Evolutionary conservation across 768 basidiomycete species (phyloP), one percentile per base, ranked within the genome.

Genomic region (Naganishia kalamii): DNA sequence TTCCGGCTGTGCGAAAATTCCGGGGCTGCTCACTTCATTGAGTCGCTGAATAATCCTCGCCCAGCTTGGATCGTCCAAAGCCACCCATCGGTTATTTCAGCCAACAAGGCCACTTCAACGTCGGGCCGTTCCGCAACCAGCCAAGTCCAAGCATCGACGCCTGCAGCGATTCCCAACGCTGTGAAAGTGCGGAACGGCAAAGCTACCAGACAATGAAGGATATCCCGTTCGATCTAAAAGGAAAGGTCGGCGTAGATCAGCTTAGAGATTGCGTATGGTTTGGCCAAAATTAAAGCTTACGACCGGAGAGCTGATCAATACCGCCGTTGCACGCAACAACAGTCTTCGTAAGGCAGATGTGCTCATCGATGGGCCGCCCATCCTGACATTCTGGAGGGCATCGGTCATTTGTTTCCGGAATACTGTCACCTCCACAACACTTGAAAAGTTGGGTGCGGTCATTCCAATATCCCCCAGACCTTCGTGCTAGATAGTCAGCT

Each of bases 91-190:
- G 90, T 80, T 54, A 98, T 84, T 71, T 97, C 92, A 4, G 85
- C 81, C 83, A 97, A 88, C 21, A 97, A 77, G 1, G 86, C 85
- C 51, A 92, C 84, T 77, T 97, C 93, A 12, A 88, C 81, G 50
- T 84, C 83, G 0, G 89, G 86, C 65, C 89, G 85, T 74, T 94
- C 89, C 15, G 89, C 85, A 60, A 96, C 88, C 0, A 96, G 83
- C 93, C 93, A 97, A 3, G 88, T 91, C 96, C 96, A 98, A 11
- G 88, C 87, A 73, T 98, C 92, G 46, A 92, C 87, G 0, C 90
- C 93, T 1, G 89, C 85, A 17, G 89, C 84, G 63, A 97, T 85
- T 0, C 92, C 86, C 4, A 89, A 81, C 0, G 92, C 90, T 0
- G 89, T 92, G 68, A 90, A 90, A 2, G 89, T 87, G 63, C 89